Evolutionary conservation across 805 yeast genomes (phyloP), one percentile per base, ranked within the genome.

Genomic region (Spencermartinsiella europaea): DNA sequence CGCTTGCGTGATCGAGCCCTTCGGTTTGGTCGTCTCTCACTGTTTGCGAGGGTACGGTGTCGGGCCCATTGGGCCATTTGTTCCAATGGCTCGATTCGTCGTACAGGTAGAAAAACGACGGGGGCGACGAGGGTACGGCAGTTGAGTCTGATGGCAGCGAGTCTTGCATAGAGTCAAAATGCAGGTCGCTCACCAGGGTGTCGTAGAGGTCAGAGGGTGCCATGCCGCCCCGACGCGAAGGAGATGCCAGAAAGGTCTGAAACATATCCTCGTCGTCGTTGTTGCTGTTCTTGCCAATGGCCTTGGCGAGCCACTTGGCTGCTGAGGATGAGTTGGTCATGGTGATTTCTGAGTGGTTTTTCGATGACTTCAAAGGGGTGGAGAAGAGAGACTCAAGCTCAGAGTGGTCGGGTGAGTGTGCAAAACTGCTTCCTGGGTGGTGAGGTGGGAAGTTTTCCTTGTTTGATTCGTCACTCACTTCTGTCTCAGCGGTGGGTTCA

Each of bases 241-340:
- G 55, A 12, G 52, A 48, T 22, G 49, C 52, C 31, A 51, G 40
- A 27, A 52, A 49, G 8, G 50, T 46, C 31, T 48, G 45, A 43
- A 52, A 50, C 5, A 52, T 47, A 31, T 52, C 56, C 7, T 50
- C 56, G 5, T 52, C 55, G 25, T 52, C 55, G 19, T 36, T 16
- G 25, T 52, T 54, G 19, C 27, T 16, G 34, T 15, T 42, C 8
- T 35, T 38, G 3, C 38, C 42, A 19, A 51, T 46, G n/a, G 49
- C 35, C 45, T 44, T 51, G 16, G 48, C 16, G 10, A 51, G 34
- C 55, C 55, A 51, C 34, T 40, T 45, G 17, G 48, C 38, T 16
- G 49, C 48, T 10, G 52, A 49, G 21, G 52, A 46, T 8, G 46
- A 20, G 10, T 41, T 41, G 8, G 15, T 28, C n/a, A 20, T 34